Evolutionary conservation across 108 stramenopile genomes (phyloP).

Genomic region (Mediolabrus comicus): DNA sequence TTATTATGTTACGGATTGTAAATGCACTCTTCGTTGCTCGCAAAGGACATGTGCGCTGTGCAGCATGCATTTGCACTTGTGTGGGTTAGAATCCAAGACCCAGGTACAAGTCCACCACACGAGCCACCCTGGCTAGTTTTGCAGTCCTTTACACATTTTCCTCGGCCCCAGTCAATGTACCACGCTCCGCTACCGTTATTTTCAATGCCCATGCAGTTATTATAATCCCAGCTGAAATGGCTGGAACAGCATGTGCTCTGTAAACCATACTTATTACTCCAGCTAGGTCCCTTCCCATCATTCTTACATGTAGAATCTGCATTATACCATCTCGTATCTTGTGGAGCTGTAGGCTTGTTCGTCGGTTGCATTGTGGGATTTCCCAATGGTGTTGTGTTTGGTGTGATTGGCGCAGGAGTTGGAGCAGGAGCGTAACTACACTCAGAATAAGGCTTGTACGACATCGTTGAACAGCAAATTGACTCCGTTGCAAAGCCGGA

Average conservation of each 20-base stretch:
- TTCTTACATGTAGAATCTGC: conserved; percentile 4
- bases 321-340: conserved; percentile 29
- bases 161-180: conserved; percentile 31
- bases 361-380: conserved; percentile 1
- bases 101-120: conserved; percentile 35
- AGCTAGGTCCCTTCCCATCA: conserved; percentile 30
- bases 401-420: not conserved
- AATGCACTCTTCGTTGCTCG: not conserved
- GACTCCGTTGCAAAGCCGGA: not conserved
- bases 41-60: conserved; percentile 30
- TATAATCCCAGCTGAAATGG: conserved; percentile 35
- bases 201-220: conserved; percentile 22
- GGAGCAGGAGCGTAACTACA: conserved; percentile 3
- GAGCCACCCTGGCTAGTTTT: conserved; percentile 24
- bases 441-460: conserved; percentile 15
- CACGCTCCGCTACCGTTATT: conserved; percentile 15
- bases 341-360: not conserved
- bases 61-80: conserved; percentile 25
- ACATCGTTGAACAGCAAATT: conserved; percentile 20
- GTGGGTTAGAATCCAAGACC: conserved; percentile 17
- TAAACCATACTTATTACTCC: conserved; percentile 12
- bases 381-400: conserved; percentile 1
- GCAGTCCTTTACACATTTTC: conserved; percentile 42
- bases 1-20: not conserved
- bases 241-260: conserved; percentile 21